Evolutionary conservation across 805 yeast genomes (phyloP), one percentile per base, ranked within the genome.

Genomic region (Blastobotrys muscicola): DNA sequence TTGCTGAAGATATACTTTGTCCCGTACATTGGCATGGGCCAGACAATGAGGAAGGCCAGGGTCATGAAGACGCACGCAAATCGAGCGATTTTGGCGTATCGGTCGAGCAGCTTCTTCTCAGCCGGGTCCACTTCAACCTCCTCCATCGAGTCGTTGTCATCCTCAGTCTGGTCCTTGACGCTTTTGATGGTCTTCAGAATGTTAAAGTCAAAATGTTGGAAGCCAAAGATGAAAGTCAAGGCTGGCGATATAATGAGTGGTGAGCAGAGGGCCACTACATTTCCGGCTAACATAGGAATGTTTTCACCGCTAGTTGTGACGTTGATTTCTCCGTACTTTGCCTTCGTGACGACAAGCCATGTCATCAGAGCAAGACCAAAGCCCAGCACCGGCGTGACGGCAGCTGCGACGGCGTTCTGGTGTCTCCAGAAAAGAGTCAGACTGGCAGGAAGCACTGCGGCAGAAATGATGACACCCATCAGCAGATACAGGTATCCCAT

Each of bases 11-110:
- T 69, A 57, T 86, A 86, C 2, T 74, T 71, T 3, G 81, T 58
- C 29, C 95, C 96, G 60, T 81, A 86, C 92, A 87, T 81, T 51
- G 96, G 95, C 86, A 86, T 83, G 55, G 96, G 96, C 92, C 94
- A 85, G 29, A 86, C 56, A 31, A 87, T 72, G 29, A 86, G 64
- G 40, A 86, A 65, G 38, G 80, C 69, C 7, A 85, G 52, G 4
- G 85, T 77, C 51, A 85, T 69, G 36, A 73, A 64, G 2, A 75
- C 61, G 58, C 89, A 82, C 34, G 83, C 65, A 43, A 65, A 65
- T 32, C 75, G 73, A 1, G 89, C 92, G 34, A 66, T 64, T 52
- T 73, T 79, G 39, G 84, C 72, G 6, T 85, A 78, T 53, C 65
- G 72, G 41, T 63, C 61, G 49, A 86, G 70, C 8, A 68, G 60